Evolutionary conservation across 2,329 filamentous ascomycete species (phyloP).

Genomic region (Hirsutella thompsonii): DNA sequence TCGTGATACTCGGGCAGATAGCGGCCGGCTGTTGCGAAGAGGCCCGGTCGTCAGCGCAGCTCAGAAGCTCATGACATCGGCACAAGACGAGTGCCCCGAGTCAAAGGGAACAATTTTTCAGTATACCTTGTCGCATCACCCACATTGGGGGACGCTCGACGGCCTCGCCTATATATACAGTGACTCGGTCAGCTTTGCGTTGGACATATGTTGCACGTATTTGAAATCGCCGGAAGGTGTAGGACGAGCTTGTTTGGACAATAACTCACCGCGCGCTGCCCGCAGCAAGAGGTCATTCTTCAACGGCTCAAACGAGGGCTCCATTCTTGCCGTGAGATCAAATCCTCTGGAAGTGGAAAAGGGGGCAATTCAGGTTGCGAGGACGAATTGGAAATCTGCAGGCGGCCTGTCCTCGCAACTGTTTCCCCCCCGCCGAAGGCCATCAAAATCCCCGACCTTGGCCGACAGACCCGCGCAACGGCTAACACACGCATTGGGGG

Average conservation of each 20-base stretch:
- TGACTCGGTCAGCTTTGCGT: no score
- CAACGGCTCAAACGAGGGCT: conserved; percentile 63
- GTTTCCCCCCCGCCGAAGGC: no score
- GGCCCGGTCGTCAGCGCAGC: neutral
- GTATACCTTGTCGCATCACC: conserved; percentile 94
- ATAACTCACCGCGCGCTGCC: conserved; percentile 67
- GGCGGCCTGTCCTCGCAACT: no score
- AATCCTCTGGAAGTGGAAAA: neutral
- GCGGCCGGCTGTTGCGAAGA: conserved; percentile 59
- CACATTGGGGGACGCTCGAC: conserved; percentile 92
- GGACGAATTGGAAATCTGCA: neutral
- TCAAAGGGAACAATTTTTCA: neutral
- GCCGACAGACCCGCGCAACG: no score
- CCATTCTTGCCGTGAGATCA: conserved; percentile 31
- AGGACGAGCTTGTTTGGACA: no score
- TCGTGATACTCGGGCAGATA: conserved; percentile 98
- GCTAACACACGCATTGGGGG: no score
- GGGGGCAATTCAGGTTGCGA: neutral
- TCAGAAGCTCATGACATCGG: neutral
- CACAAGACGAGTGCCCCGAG: no score
- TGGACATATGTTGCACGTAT: no score
- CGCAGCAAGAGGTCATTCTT: conserved; percentile 88
- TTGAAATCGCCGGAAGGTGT: no score
- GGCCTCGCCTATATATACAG: conserved; percentile 76
- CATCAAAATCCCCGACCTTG: no score